A percentile compares a stretch with the other conserved stretches of the same genome.
These are phyloP conservation scores for Lophium mytilinum DNA, from an alignment of 495 filamentous ascomycete species.

Conservation along the genomic window DNA sequence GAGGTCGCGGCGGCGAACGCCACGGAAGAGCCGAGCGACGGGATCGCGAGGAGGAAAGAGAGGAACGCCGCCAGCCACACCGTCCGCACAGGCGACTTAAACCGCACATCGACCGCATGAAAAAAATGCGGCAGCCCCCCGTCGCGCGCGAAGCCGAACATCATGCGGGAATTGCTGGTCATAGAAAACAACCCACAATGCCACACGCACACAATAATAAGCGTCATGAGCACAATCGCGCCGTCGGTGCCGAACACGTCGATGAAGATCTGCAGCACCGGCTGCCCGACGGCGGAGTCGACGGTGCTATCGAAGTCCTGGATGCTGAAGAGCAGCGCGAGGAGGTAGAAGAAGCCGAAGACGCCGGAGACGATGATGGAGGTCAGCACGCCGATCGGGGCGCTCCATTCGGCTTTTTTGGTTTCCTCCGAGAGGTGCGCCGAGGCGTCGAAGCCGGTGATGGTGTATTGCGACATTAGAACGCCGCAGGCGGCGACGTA, in stretches of 20 bases:
- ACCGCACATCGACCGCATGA: constrained; percentile 36
- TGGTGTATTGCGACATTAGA: constrained; percentile 40
- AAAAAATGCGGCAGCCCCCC: constrained; percentile 38
- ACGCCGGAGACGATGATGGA: constrained; percentile 50
- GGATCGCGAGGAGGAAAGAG: constrained; percentile 51
- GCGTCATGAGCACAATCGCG: constrained; percentile 46
- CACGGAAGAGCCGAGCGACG: constrained; percentile 51
- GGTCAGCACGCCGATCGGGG: constrained; percentile 53
- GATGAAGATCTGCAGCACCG: constrained; percentile 50
- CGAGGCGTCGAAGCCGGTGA: constrained; percentile 37
- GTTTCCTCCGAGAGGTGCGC: constrained; percentile 56
- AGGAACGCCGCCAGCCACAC: constrained; percentile 50
- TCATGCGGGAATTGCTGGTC: constrained; percentile 56
- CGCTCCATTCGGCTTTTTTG: constrained; percentile 49
- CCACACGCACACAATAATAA: constrained; percentile 56
- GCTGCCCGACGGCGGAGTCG: constrained; percentile 38
- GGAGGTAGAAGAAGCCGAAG: constrained; percentile 57
- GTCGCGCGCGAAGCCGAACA: constrained; percentile 54
- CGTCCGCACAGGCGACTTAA: constrained; percentile 46
- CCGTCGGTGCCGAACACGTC: constrained; percentile 49
- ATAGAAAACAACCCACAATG: constrained; percentile 52
- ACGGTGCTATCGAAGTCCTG: constrained; percentile 46
- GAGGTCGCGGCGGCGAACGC: constrained; percentile 55
- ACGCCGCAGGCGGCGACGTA: constrained; percentile 50
- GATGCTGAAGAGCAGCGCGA: constrained; percentile 51